Percentiles rank a stretch among this genome's conserved stretches.
Evolutionary conservation across 1,284 basidiomycete species (phyloP).

Genomic region (Phellinidium pouzarii): DNA sequence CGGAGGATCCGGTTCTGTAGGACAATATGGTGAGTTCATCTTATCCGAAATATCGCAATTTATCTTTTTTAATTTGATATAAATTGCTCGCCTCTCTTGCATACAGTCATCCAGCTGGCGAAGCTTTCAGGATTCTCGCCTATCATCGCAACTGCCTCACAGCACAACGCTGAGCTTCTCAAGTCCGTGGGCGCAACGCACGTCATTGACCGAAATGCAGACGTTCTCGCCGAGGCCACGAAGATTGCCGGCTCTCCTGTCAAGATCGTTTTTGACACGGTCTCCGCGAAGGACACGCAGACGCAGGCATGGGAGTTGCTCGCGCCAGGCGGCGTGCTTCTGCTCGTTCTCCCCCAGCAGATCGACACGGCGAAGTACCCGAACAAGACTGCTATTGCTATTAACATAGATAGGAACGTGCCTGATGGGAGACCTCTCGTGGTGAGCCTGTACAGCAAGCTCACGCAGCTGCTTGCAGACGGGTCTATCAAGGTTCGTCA

Average conservation of each 20-base stretch:
- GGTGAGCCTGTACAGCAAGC: slow-evolving; percentile 11
- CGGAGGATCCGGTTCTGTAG: slow-evolving; percentile 34
- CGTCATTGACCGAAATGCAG: slow-evolving; percentile 38
- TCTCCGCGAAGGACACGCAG: slow-evolving; percentile 20
- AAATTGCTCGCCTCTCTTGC: not conserved
- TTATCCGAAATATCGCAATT: not conserved
- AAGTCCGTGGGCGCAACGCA: slow-evolving; percentile 48
- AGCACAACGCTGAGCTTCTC: slow-evolving; percentile 36
- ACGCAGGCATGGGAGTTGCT: slow-evolving; percentile 20
- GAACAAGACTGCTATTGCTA: slow-evolving; percentile 2
- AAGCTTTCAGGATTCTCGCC: slow-evolving; percentile 45
- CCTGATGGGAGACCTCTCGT: slow-evolving; percentile 2
- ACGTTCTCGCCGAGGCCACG: slow-evolving; percentile 28
- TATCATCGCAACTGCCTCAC: slow-evolving; percentile 47
- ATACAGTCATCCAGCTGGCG: slow-evolving; percentile 36
- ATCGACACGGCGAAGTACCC: slow-evolving; percentile 7
- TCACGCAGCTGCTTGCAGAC: slow-evolving; percentile 3
- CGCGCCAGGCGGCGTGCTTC: slow-evolving; percentile 18
- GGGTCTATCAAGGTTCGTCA: slow-evolving; percentile 9
- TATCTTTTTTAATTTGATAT: no score
- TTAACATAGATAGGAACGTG: slow-evolving; percentile 5
- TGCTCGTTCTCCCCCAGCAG: slow-evolving; percentile 6
- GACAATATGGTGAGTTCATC: slow-evolving; percentile 30
- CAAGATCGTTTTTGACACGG: slow-evolving; percentile 34
- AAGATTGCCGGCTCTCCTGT: slow-evolving; percentile 27